phyloP scores from a whole-genome alignment of 2,329 filamentous ascomycete genomes.

The Neofusicoccum laricinum region DNA sequence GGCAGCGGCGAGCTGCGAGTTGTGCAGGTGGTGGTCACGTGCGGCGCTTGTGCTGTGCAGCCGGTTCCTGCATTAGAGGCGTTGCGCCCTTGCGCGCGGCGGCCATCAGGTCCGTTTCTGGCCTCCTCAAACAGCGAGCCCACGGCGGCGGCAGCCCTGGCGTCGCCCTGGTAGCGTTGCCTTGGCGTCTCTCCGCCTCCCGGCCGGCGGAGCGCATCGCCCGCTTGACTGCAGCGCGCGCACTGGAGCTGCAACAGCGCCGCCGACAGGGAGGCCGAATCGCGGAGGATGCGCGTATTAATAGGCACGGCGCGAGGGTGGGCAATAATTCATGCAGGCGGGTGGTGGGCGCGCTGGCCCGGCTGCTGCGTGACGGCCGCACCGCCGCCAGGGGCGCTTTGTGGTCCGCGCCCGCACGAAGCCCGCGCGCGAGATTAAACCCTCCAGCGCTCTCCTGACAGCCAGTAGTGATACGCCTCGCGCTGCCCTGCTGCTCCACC shows the following conservation, averaged over 20 bases:
- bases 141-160: background rate
- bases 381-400: background rate
- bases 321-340: slow-evolving; percentile 10
- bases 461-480: slow-evolving; percentile 14
- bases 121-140: background rate
- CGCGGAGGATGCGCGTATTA: slow-evolving; percentile 15
- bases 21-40: background rate
- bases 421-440: background rate
- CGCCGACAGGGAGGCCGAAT: background rate
- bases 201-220: background rate
- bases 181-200: background rate
- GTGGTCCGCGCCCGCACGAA: background rate
- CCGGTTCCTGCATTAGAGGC: slow-evolving; percentile 9
- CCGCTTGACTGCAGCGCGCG: background rate
- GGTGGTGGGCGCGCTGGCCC: slow-evolving; percentile 2
- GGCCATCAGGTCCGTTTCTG: background rate
- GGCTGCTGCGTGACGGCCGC: slow-evolving; percentile 3
- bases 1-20: too few relatives aligned
- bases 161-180: background rate
- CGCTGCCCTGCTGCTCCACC: slow-evolving; percentile 13
- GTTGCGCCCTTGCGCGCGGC: background rate
- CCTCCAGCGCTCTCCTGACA: slow-evolving; percentile 7
- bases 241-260: background rate
- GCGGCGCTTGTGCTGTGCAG: background rate
- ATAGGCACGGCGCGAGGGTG: slow-evolving; percentile 8